A percentile compares a stretch with the other conserved stretches of the same genome.
phyloP scores from a whole-genome alignment of 2,329 filamentous ascomycete genomes.

The Diaporthe longicolla region DNA sequence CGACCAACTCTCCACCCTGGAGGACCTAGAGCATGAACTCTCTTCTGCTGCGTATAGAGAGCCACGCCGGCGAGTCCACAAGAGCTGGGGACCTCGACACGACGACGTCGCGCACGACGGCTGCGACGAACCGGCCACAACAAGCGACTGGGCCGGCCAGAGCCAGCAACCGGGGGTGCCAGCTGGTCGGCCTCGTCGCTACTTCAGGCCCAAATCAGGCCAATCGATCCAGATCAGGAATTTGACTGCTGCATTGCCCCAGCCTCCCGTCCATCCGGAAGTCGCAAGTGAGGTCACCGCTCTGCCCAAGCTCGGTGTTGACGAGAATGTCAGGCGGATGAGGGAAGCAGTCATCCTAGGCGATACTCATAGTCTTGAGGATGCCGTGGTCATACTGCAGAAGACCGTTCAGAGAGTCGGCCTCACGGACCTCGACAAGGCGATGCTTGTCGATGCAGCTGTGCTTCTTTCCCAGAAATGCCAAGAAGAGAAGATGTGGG shows the following conservation, averaged over 20 bases:
- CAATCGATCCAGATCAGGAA: background rate
- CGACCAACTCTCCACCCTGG: background rate
- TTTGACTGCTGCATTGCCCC: background rate
- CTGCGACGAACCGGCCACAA: background rate
- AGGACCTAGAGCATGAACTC: conserved; percentile 24
- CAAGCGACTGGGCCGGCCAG: background rate
- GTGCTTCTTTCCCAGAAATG: conserved; percentile 52
- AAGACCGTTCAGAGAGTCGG: conserved; percentile 19
- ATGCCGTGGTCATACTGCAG: conserved; percentile 12
- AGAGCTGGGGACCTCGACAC: background rate
- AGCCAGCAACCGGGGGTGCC: background rate
- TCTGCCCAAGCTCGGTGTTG: background rate
- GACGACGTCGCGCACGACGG: background rate
- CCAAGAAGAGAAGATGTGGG: conserved; percentile 49
- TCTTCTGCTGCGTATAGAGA: background rate
- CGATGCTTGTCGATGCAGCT: conserved; percentile 45
- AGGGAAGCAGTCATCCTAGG: conserved; percentile 19
- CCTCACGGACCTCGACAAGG: conserved; percentile 25
- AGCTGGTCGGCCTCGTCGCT: background rate
- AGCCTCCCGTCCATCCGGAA: background rate
- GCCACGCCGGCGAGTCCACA: background rate
- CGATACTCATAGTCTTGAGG: conserved; percentile 10
- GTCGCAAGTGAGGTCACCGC: too few species aligned
- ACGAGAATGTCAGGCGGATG: conserved; percentile 32
- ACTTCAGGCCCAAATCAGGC: background rate